A percentile compares a stretch with the other conserved stretches of the same genome.
phyloP scores from a whole-genome alignment of 768 basidiomycete genomes.

The Podaxis sp. region DNA sequence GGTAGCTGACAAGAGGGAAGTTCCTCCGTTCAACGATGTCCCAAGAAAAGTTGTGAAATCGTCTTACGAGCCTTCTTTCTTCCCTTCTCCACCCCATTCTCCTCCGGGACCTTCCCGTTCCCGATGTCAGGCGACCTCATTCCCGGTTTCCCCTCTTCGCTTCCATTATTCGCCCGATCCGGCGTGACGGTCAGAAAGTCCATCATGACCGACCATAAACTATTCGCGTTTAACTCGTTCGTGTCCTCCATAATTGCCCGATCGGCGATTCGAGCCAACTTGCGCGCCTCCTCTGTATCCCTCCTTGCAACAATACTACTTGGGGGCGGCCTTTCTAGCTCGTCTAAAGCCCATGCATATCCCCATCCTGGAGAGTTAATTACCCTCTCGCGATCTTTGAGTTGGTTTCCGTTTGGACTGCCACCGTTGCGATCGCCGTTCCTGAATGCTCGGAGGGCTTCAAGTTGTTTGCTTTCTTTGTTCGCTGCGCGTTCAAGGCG shows the following conservation, averaged over 20 bases:
- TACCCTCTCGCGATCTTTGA: conserved; percentile 31
- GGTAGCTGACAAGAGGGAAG: neutral
- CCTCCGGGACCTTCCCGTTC: conserved; percentile 1
- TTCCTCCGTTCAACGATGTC: neutral
- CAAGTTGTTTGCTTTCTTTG: conserved; percentile 58
- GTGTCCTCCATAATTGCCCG: conserved; percentile 59
- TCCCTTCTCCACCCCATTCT: neutral
- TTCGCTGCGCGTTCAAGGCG: conserved; percentile 59
- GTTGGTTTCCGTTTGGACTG: neutral
- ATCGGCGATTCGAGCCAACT: conserved; percentile 74
- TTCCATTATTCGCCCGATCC: conserved; percentile 34
- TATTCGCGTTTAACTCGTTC: conserved; percentile 59
- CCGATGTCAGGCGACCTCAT: neutral
- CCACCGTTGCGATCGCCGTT: conserved; percentile 15
- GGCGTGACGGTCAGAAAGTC: conserved; percentile 60
- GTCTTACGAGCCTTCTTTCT: neutral
- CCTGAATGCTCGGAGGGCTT: conserved; percentile 28
- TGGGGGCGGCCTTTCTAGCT: conserved; percentile 81
- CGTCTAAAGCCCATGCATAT: conserved; percentile 86
- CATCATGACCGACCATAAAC: conserved; percentile 66
- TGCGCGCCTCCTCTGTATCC: conserved; percentile 79
- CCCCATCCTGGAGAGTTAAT: conserved; percentile 56
- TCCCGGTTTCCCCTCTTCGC: conserved; percentile 8
- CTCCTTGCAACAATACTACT: conserved; percentile 88
- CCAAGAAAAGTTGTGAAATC: neutral